Percentiles rank a stretch among this genome's conserved stretches.
phyloP scores from a whole-genome alignment of 2,329 filamentous ascomycete genomes.

The Dothiorella sarmentorum region DNA sequence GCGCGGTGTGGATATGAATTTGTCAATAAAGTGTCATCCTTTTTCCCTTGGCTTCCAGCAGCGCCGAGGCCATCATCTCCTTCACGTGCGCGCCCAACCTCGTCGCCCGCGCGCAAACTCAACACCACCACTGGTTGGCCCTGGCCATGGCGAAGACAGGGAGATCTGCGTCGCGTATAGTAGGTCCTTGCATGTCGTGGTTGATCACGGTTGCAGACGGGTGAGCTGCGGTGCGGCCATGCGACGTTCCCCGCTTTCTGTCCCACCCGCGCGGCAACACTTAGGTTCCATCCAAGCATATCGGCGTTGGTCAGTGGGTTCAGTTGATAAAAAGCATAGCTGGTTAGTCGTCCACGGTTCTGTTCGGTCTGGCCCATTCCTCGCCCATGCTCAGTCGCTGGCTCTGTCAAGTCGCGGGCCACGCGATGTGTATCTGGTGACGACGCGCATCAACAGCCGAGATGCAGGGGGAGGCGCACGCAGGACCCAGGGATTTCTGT shows the following conservation, averaged over 20 bases:
- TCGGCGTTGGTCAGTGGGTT: neutral
- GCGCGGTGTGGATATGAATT: neutral
- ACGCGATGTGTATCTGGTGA: neutral
- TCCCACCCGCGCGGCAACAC: slow-evolving; percentile 8
- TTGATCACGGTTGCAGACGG: slow-evolving; percentile 15
- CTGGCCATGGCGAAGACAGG: neutral
- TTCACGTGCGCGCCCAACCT: neutral
- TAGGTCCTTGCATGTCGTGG: slow-evolving; percentile 11
- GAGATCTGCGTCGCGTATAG: slow-evolving; percentile 5
- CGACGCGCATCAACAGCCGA: slow-evolving; percentile 7
- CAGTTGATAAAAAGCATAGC: neutral
- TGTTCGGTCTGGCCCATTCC: neutral
- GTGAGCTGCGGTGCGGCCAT: slow-evolving; percentile 14
- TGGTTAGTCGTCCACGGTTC: neutral
- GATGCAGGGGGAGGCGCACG: neutral
- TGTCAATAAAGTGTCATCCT: slow-evolving; percentile 5
- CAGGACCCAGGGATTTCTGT: neutral
- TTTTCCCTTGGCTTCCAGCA: neutral
- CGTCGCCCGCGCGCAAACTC: neutral
- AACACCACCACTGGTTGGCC: slow-evolving; percentile 3
- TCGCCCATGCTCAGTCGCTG: neutral
- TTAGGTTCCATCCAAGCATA: neutral
- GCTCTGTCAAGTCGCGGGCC: neutral
- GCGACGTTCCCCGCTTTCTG: slow-evolving; percentile 15
- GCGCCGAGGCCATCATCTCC: neutral